A percentile compares a stretch with the other conserved stretches of the same genome.
Evolutionary conservation across 345 rosid genomes (phyloP).

Genomic region (Gossypium stocksii): DNA sequence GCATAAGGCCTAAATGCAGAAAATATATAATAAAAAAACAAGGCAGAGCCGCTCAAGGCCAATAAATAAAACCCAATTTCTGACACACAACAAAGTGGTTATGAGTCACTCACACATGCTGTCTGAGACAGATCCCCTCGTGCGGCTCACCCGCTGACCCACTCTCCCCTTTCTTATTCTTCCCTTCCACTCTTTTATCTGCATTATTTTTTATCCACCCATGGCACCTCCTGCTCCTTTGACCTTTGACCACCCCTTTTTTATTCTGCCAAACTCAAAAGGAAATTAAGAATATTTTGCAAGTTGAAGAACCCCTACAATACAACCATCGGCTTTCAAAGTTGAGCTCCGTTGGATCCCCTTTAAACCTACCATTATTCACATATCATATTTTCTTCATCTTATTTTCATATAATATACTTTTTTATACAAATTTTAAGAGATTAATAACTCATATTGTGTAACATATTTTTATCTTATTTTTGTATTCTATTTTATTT

Average conservation of each 20-base stretch:
- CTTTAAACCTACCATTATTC: too few species aligned
- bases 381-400: too few species aligned
- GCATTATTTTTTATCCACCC: too few species aligned
- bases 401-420: too few species aligned
- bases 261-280: too few species aligned
- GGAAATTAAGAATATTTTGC: background rate
- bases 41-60: background rate
- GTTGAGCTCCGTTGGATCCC: too few species aligned
- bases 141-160: conserved; percentile 61
- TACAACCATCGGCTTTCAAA: conserved; percentile 5
- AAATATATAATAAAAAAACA: background rate
- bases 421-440: too few species aligned
- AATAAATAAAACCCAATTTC: conserved; percentile 1
- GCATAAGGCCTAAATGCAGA: background rate
- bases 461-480: too few species aligned
- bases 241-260: conserved; percentile 29
- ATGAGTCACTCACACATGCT: background rate
- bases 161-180: conserved; percentile 17
- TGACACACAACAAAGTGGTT: conserved; percentile 6
- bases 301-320: conserved; percentile 5
- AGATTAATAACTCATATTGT: too few species aligned
- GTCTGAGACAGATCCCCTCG: conserved; percentile 49
- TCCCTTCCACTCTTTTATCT: too few species aligned
- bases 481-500: too few species aligned
- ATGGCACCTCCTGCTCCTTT: background rate